Conservation (phyloP, 441 rosid species). For the Croton setiger region DNA sequence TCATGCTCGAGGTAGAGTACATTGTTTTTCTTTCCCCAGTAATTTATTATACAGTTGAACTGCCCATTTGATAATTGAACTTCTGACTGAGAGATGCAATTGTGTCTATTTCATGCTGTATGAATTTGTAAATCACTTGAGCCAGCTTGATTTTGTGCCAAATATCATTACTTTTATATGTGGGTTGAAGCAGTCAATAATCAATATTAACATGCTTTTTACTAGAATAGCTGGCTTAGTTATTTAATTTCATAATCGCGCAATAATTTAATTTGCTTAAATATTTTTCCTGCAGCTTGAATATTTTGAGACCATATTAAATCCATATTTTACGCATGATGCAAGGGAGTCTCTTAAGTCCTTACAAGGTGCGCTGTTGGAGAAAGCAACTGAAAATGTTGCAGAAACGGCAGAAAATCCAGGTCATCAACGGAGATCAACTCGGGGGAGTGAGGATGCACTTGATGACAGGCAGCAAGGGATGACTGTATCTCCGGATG, state of each 20-base stretch:
- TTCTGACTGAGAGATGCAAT: background rate
- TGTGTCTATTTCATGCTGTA: slow-evolving; percentile 7
- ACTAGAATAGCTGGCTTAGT: background rate
- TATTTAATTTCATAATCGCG: background rate
- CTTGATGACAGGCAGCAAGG: slow-evolving; percentile 75
- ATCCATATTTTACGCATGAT: slow-evolving; percentile 71
- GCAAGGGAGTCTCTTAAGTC: slow-evolving; percentile 80
- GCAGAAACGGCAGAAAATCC: slow-evolving; percentile 64
- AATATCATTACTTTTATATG: too few species aligned
- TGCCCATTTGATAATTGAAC: background rate
- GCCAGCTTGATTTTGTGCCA: too few species aligned
- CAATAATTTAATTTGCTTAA: slow-evolving; percentile 9
- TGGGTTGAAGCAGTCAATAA: too few species aligned
- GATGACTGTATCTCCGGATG: slow-evolving; percentile 74
- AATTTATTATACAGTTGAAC: slow-evolving; percentile 13
- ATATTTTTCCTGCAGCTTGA: slow-evolving; percentile 70
- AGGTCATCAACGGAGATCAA: slow-evolving; percentile 75
- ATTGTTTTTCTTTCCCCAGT: slow-evolving; percentile 11
- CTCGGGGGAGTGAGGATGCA: slow-evolving; percentile 95
- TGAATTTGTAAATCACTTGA: background rate
- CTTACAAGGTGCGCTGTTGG: slow-evolving; percentile 81
- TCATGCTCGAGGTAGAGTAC: slow-evolving; percentile 83
- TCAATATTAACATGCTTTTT: background rate
- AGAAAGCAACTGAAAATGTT: slow-evolving; percentile 78
- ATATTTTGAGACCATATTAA: slow-evolving; percentile 85